Percentiles rank a stretch among this genome's conserved stretches.
phyloP scores from a whole-genome alignment of 129 eudicot genomes.

The sunflower (Helianthus annuus) region DNA sequence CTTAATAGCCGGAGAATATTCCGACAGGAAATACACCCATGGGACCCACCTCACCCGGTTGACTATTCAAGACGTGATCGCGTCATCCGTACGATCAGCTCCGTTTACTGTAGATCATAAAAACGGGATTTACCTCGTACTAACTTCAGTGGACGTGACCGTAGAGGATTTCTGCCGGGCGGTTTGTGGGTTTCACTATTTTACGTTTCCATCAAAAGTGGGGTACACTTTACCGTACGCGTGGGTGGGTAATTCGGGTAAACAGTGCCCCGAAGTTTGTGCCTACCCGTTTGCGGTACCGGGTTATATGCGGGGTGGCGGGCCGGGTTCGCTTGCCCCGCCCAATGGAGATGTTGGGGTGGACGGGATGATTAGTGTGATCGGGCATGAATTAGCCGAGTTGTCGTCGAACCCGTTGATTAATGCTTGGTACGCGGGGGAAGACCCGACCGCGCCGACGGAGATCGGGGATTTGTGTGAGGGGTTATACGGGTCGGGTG shows the following conservation, averaged over 20 bases:
- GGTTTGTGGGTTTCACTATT: slow-evolving; percentile 89
- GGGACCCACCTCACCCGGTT: slow-evolving; percentile 75
- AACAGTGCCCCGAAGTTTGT: slow-evolving; percentile 85
- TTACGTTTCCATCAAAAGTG: slow-evolving; percentile 78
- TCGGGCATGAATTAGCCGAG: slow-evolving; percentile 75
- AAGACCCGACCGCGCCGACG: slow-evolving; percentile 71
- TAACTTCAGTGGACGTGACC: slow-evolving; percentile 67
- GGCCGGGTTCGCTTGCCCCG: slow-evolving; percentile 46
- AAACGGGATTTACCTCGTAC: slow-evolving; percentile 64
- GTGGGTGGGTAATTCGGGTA: slow-evolving; percentile 84
- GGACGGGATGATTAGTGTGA: slow-evolving; percentile 75
- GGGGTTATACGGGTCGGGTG: slow-evolving; percentile 72
- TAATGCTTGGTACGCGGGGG: slow-evolving; percentile 82
- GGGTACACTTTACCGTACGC: slow-evolving; percentile 91
- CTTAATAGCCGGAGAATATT: slow-evolving; percentile 47
- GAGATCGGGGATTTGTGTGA: slow-evolving; percentile 83
- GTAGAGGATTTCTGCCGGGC: slow-evolving; percentile 81
- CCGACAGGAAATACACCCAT: slow-evolving; percentile 57
- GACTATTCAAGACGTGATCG: slow-evolving; percentile 64
- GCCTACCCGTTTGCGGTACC: slow-evolving; percentile 92
- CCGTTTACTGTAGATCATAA: slow-evolving; percentile 77
- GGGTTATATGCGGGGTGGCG: slow-evolving; percentile 61
- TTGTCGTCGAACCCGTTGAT: slow-evolving; percentile 65
- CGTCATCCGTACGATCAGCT: slow-evolving; percentile 48
- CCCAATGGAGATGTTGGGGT: slow-evolving; percentile 70